phyloP scores from a whole-genome alignment of 2,329 filamentous ascomycete genomes.

The Huntiella bhutanensis region DNA sequence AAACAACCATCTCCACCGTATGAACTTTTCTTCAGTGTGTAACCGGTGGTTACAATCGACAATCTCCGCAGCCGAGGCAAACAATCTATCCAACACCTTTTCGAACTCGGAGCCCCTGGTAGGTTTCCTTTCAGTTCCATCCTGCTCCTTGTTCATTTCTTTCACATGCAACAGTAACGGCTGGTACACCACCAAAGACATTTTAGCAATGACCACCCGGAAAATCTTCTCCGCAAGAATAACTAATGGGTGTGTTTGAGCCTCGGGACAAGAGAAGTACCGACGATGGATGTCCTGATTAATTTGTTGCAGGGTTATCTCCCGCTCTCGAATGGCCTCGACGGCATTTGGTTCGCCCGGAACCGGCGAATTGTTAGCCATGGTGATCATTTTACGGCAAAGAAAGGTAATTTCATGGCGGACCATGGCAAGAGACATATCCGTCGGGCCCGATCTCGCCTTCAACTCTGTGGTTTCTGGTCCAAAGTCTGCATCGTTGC shows the following conservation, averaged over 20 bases:
- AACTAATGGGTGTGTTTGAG: slow-evolving; percentile 30
- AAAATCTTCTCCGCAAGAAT: slow-evolving; percentile 52
- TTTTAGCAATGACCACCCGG: slow-evolving; percentile 56
- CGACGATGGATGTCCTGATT: slow-evolving; percentile 34
- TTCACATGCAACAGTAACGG: slow-evolving; percentile 36
- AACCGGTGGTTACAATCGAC: slow-evolving; percentile 50
- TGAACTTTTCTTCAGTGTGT: slow-evolving; percentile 34
- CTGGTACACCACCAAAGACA: slow-evolving; percentile 61
- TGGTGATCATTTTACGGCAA: slow-evolving; percentile 14
- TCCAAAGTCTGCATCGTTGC: slow-evolving; percentile 29
- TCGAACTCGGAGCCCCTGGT: slow-evolving; percentile 14
- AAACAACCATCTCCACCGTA: slow-evolving; percentile 30
- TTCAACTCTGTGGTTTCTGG: slow-evolving; percentile 29
- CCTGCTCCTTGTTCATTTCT: slow-evolving; percentile 12
- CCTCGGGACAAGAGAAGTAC: slow-evolving; percentile 33
- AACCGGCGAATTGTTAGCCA: slow-evolving; percentile 6
- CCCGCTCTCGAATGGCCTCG: slow-evolving; percentile 8
- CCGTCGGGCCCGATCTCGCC: slow-evolving; percentile 31
- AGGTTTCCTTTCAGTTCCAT: slow-evolving; percentile 27
- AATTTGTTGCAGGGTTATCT: slow-evolving; percentile 15
- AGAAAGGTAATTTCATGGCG: slow-evolving; percentile 28
- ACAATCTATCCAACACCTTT: slow-evolving; percentile 48
- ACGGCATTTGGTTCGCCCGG: slow-evolving; percentile 8
- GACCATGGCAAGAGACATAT: slow-evolving; percentile 29
- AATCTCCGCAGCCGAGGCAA: slow-evolving; percentile 54